These are phyloP conservation scores for Cucumis cinereus DNA, from an alignment of 306 rosid species.

Conservation along the genomic window DNA sequence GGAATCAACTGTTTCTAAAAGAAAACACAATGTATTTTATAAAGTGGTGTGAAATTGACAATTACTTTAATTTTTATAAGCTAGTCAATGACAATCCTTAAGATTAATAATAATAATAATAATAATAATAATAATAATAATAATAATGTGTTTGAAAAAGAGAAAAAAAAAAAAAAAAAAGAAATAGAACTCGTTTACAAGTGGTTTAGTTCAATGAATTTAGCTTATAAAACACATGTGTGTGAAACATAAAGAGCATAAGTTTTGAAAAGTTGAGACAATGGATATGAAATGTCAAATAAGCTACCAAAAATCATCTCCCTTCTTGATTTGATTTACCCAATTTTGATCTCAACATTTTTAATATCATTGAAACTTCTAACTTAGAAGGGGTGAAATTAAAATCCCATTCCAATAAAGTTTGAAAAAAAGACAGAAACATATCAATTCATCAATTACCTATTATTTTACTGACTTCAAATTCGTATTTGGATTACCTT, in stretches of 20 bases:
- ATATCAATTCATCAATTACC: background rate
- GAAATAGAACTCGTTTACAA: background rate
- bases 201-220: background rate
- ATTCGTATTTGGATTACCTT: too few species aligned
- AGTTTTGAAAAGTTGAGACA: conserved; percentile 1
- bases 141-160: background rate
- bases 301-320: background rate
- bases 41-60: background rate
- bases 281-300: background rate
- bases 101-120: too few species aligned
- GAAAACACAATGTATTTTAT: background rate
- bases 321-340: background rate
- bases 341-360: background rate
- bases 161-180: too few species aligned
- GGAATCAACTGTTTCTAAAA: background rate
- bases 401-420: background rate
- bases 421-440: background rate
- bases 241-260: background rate
- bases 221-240: background rate
- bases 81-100: background rate
- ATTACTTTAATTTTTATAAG: background rate
- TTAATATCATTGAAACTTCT: background rate
- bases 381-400: background rate
- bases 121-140: too few species aligned
- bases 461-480: background rate